Conservation (phyloP, 106 monocot species). For the Apostasia shenzhenica region DNA sequence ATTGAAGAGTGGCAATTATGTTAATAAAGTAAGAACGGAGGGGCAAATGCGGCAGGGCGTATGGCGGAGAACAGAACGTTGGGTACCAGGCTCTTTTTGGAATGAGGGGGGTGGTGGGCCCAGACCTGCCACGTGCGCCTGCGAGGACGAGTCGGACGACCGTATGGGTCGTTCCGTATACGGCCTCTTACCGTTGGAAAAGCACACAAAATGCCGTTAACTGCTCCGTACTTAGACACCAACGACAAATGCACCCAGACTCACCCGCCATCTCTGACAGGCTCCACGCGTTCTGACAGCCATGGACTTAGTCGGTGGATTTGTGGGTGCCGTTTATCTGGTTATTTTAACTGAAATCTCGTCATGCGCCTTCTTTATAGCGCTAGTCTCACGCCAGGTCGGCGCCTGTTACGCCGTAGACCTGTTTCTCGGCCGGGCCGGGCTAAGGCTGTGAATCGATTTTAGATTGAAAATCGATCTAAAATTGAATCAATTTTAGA, state of each 20-base stretch:
- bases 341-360: not conserved
- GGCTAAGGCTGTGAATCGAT: too few species aligned
- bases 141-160: slow-evolving; percentile 10
- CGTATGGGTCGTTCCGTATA: slow-evolving; percentile 19
- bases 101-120: not conserved
- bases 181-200: slow-evolving; percentile 4
- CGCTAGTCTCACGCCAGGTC: too few species aligned
- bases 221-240: not conserved
- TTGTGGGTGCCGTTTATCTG: too few species aligned
- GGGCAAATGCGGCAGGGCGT: not conserved
- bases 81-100: not conserved
- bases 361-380: too few species aligned
- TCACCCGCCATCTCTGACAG: not conserved
- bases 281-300: too few species aligned
- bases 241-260: not conserved
- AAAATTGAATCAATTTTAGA: too few species aligned
- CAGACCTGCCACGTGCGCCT: not conserved
- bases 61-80: not conserved
- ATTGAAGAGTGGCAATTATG: not conserved
- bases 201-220: not conserved
- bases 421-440: too few species aligned
- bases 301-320: too few species aligned
- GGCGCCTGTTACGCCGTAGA: too few species aligned
- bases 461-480: too few species aligned
- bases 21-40: not conserved